Base-by-base conservation (phyloP, 352 stramenopile species). In the Phytopythium ostracodes region DNA sequence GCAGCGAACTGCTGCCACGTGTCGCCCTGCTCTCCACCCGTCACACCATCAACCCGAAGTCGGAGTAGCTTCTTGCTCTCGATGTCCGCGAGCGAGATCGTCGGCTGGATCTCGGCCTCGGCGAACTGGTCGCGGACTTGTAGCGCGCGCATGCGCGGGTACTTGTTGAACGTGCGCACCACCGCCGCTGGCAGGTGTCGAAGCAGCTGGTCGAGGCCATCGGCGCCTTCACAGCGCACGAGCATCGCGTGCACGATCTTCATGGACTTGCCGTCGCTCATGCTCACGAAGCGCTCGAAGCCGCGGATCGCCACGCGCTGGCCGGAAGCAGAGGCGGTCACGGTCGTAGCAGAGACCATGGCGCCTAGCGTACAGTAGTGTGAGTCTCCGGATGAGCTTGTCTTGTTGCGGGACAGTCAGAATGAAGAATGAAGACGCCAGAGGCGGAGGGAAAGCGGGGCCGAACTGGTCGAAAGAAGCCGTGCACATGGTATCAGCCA, bases 161-260 rank as follows among this genome's bases (percentile, higher is more conserved):
- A 68, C 12, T 58, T 64, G 68, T 86, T 84, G 63, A 81, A 81
- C 2, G 74, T 75, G 2, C 54, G 46, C n/a, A 66, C 42, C 6
- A 83, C 25, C 12, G 76, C 74, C 0, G 25, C 11, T 3, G 72
- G 67, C 2, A 79, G 46, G 25, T 67, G 56, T 3, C 22, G 56
- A 25, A 75, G 51, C 31, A 86, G 29, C 15, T 64, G 55, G 3
- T 61, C 17, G 4, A 47, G 62, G 2, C 46, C 49, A n/a, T 20
- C 49, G 49, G 29, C 8, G 8, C 22, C 20, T 4, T 65, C 31
- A 18, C 72, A 66, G 14, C 31, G 46, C 2, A 84, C 49, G 2
- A 68, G 47, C 67, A 79, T 72, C 24, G 64, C 56, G 40, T 79
- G 70, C 8, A 70, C 64, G 25, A 79, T 65, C 55, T 71, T 79